Evolutionary conservation across 192 early-diverging fungal species (phyloP).

Genomic region (Allomyces arbusculus): DNA sequence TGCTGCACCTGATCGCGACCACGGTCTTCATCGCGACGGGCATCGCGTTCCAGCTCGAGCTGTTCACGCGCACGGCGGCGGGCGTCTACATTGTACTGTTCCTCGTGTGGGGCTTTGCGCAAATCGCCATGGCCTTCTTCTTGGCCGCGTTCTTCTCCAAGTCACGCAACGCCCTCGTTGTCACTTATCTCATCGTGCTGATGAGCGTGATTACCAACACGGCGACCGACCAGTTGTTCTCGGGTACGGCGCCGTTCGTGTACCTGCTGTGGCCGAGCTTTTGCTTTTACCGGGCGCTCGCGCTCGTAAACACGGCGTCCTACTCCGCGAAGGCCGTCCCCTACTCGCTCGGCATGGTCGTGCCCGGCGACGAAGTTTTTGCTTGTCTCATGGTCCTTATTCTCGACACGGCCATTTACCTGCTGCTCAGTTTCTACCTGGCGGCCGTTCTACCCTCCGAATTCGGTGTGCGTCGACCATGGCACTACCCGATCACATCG

Average conservation of each 20-base stretch:
- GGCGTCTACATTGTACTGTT: conserved; percentile 30
- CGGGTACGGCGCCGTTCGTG: conserved; percentile 11
- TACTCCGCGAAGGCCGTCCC: conserved; percentile 17
- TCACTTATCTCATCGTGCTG: conserved; percentile 40
- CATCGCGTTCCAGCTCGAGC: conserved; percentile 25
- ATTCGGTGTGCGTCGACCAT: conserved; percentile 40
- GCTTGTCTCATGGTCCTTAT: conserved; percentile 29
- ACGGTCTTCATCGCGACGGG: conserved; percentile 43
- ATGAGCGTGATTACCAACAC: conserved; percentile 42
- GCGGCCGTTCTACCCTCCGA: conserved; percentile 34
- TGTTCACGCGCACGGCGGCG: conserved; percentile 34
- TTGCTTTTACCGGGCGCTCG: conserved; percentile 38
- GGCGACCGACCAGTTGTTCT: conserved; percentile 21
- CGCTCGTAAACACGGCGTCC: conserved; percentile 27
- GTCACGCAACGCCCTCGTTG: conserved; percentile 32
- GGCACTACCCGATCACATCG: conserved; percentile 27
- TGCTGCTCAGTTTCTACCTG: conserved; percentile 20
- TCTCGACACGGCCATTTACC: conserved; percentile 23
- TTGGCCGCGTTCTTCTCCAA: conserved; percentile 35
- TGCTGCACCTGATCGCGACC: conserved; percentile 35
- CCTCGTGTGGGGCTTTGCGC: conserved; percentile 44
- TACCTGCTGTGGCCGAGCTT: conserved; percentile 53
- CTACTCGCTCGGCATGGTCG: conserved; percentile 29
- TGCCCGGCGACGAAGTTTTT: conserved; percentile 31
- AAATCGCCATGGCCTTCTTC: conserved; percentile 45